Base-by-base conservation (phyloP, 108 stramenopile genomes). In the Conticribra guillardii region DNA sequence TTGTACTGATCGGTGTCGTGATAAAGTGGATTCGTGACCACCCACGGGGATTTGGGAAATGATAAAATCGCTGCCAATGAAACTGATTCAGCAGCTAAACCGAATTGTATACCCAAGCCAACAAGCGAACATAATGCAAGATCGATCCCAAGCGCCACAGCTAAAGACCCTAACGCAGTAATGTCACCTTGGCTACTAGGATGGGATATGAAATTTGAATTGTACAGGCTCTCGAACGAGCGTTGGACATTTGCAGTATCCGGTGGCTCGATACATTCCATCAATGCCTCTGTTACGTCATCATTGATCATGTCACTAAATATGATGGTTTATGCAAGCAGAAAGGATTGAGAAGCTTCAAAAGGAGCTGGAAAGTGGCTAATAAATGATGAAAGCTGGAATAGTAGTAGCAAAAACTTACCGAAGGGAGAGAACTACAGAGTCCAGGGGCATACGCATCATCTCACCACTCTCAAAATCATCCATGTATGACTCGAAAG, bases 71-170 rank as follows among this genome's bases (percentile, higher is more conserved):
- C 89, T 21, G 92, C 95, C 61, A 96, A 72, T 67, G 88, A 82
- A 67, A 93, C 86, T 7, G 89, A 85, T 57, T 91, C 95, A 23
- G 87, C 78, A 4, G 80, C 86, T 9, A 92, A 80, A 21, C 92
- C 91, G 63, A 93, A 89, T 71, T 93, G 92, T 57, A 92, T 91
- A 16, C 91, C 91, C 3, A 96, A 67, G 8, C 95, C 95, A n/a
- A 96, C 79, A 11, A 96, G 68, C 9, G 84, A 75, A 22, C 91
- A 92, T 26, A 96, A 49, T 9, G 71, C 54, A 44, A 93, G 54
- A 67, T 96, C 95, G 16, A 93, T 80, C 15, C 95, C 95, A 1
- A 92, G 74, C 22, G 85, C 56, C 15, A 80, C 81, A 8, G 91
- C 95, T 65, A 96, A 89, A 16, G 58, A 31, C 37, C 95, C 92